Base-by-base conservation (phyloP, 2,329 filamentous ascomycete species). In the Penicillium sp. region DNA sequence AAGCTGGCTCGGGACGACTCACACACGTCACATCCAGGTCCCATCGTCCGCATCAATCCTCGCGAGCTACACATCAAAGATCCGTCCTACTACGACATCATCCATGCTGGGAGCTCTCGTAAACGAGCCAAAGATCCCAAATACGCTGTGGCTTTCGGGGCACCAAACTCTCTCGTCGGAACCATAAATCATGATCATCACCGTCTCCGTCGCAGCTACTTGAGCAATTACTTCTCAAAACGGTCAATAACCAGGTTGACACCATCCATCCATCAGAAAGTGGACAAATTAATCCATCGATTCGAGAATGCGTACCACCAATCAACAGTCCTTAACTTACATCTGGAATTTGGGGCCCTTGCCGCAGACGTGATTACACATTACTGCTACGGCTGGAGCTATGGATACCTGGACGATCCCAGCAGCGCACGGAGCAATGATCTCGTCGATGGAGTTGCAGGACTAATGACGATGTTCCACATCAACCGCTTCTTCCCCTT, bases 171-270 rank as follows among this genome's bases (percentile, higher is more conserved):
- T 1, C 65, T 68, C 19, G 64, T 72, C 26, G 65, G 70, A 19
- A 81, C 79, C 1, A 68, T 75, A 35, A 65, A 72, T 33, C 77
- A 80, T 57, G 75, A 80, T 30, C 69, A 75, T 26, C 81, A 83
- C 64, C 76, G 78, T 3, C 68, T 75, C 25, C 75, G 81, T 7
- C 77, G 80, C 40, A 72, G 64, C 14, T 73, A 77, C 2, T 58
- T 82, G 48, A 79, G 74, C 52, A 76, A 75, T 1, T 82, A 80
- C 71, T 83, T 82, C 67, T 81, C 80, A 11, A 76, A 73, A 37
- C 73, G 73, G 3, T 75, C 75, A 7, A 73, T 81, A 22, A 65
- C 65, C 3, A 61, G 61, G 6, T 70, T 81, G 1, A 74, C 78
- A n/a, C 74, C 75, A 0, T 68, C 78, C 4, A 74, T 83, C 25